phyloP scores from a whole-genome alignment of 192 early-diverging fungal species.

The Neocallimastix lanati region DNA sequence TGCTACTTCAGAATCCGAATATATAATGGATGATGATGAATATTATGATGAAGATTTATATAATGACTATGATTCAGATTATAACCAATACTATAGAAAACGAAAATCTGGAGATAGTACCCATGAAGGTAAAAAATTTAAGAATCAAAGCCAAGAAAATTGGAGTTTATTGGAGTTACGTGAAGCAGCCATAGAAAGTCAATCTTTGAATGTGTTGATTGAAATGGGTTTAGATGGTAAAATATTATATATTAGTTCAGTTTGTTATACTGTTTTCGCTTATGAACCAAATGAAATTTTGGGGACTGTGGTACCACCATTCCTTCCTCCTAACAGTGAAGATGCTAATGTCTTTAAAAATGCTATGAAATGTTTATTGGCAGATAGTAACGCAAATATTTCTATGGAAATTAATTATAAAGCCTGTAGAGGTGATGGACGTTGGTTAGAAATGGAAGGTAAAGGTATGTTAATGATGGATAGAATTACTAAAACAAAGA shows the following conservation, averaged over 20 bases:
- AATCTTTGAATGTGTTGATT: conserved; percentile 57
- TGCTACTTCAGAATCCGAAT: conserved; percentile 3
- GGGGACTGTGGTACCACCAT: conserved; percentile 21
- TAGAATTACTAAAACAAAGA: conserved; percentile 32
- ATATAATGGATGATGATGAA: conserved; percentile 1
- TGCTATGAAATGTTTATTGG: conserved; percentile 29
- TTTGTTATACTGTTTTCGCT: conserved; percentile 46
- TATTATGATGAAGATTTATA: conserved; percentile 1
- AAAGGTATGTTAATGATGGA: conserved; percentile 71
- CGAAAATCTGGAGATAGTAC: not conserved
- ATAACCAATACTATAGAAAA: conserved; percentile 1
- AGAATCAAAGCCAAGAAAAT: conserved; percentile 5
- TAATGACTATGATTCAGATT: conserved; percentile 1
- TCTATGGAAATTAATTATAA: conserved; percentile 50
- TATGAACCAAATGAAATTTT: conserved; percentile 26
- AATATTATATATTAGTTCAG: conserved; percentile 48
- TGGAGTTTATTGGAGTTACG: conserved; percentile 21
- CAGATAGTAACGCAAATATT: conserved; percentile 23
- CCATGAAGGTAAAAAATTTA: conserved; percentile 3
- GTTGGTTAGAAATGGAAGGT: conserved; percentile 54
- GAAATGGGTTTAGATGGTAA: conserved; percentile 44
- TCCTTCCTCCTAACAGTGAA: conserved; percentile 22
- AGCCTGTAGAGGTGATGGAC: conserved; percentile 23
- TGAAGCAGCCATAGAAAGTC: conserved; percentile 40
- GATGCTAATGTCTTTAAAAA: conserved; percentile 41